These are phyloP conservation scores for Heritiera littoralis DNA, from an alignment of 345 rosid species.

Conservation along the genomic window DNA sequence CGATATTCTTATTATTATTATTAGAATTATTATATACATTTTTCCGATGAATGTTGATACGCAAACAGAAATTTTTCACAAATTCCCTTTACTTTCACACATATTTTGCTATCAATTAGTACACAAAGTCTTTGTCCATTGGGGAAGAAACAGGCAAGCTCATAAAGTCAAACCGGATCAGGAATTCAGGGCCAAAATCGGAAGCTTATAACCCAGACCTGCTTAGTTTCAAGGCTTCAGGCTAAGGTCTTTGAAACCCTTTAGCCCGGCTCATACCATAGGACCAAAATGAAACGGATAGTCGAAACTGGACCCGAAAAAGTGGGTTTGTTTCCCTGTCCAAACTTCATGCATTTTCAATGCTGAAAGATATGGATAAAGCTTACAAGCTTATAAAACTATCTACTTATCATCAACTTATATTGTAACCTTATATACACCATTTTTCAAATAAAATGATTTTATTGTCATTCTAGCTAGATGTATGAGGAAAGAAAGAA, in stretches of 20 bases:
- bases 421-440: too few species aligned
- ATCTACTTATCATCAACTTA: too few species aligned
- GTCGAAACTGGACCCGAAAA: neutral
- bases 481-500: neutral
- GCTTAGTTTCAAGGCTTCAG: neutral
- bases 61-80: neutral
- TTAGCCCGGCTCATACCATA: neutral
- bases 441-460: neutral
- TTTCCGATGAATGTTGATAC: neutral
- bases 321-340: neutral
- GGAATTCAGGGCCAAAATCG: neutral
- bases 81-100: neutral
- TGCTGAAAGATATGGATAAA: neutral
- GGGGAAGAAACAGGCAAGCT: neutral
- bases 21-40: neutral
- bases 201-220: neutral
- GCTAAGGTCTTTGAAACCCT: neutral
- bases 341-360: neutral
- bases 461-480: neutral
- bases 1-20: neutral
- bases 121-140: too few species aligned
- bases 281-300: neutral
- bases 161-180: neutral
- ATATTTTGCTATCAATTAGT: neutral
- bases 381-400: neutral